These are phyloP conservation scores for Candida mattraensis DNA, from an alignment of 805 yeast genomes.

Conservation along the genomic window DNA sequence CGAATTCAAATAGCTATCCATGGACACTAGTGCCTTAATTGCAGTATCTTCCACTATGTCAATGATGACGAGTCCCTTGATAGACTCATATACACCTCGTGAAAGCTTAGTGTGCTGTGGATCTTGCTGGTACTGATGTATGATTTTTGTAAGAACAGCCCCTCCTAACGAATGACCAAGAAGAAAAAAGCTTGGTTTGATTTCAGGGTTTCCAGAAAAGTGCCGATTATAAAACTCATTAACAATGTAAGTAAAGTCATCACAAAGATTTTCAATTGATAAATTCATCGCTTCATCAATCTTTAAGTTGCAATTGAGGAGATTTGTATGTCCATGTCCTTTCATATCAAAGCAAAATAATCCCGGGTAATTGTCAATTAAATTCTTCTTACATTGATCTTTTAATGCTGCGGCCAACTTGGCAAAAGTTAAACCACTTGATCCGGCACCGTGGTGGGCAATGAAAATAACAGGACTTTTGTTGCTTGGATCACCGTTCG, in stretches of 20 bases:
- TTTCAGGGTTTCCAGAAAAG: constrained; percentile 12
- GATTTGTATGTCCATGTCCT: constrained; percentile 71
- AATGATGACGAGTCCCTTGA: constrained; percentile 72
- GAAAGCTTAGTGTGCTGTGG: constrained; percentile 7
- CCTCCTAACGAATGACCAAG: constrained; percentile 96
- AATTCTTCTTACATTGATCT: constrained; percentile 27
- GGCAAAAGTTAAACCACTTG: constrained; percentile 78
- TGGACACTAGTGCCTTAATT: constrained; percentile 59
- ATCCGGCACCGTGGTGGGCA: constrained; percentile 95
- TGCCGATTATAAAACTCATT: constrained; percentile 34
- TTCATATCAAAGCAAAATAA: constrained; percentile 74
- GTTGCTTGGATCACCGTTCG: constrained; percentile 31
- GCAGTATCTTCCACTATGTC: constrained; percentile 97
- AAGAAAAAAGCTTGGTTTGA: constrained; percentile 47
- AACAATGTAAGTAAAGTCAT: constrained; percentile 58
- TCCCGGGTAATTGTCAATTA: constrained; percentile 49
- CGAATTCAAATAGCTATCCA: constrained; percentile 63
- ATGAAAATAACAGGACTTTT: constrained; percentile 58
- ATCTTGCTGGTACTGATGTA: constrained; percentile 24
- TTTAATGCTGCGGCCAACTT: constrained; percentile 46
- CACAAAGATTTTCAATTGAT: constrained; percentile 49
- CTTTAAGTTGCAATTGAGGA: constrained; percentile 18
- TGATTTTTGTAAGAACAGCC: constrained; percentile 63
- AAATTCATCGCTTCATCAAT: constrained; percentile 30
- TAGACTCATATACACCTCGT: constrained; percentile 19